A percentile compares a stretch with the other conserved stretches of the same genome.
Conservation (phyloP, 2,329 filamentous ascomycete genomes). For the Pseudophaeomoniella oleicola region DNA sequence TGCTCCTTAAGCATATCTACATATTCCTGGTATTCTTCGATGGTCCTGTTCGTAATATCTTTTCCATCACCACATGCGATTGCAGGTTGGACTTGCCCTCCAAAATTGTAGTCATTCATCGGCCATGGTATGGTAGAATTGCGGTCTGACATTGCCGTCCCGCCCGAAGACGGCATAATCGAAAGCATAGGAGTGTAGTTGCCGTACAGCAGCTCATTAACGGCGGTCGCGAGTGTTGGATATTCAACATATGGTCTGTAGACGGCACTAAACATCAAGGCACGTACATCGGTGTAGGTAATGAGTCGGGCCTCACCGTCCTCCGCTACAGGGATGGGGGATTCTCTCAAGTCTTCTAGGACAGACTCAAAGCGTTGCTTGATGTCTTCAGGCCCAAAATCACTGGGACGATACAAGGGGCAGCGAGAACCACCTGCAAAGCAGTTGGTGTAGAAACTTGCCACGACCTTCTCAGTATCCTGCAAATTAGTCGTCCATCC, state of each 20-base stretch:
- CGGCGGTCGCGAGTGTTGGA: conserved; percentile 25
- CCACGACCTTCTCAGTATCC: conserved; percentile 41
- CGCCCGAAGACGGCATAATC: conserved; percentile 21
- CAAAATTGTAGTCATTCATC: neutral
- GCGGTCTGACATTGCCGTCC: conserved; percentile 28
- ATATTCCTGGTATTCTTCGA: conserved; percentile 7
- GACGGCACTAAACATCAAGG: conserved; percentile 26
- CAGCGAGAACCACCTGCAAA: conserved; percentile 34
- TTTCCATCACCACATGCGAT: conserved; percentile 13
- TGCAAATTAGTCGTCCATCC: conserved; percentile 33
- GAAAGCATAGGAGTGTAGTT: conserved; percentile 10
- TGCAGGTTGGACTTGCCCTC: conserved; percentile 4
- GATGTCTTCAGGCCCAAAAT: neutral
- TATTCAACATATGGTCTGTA: conserved; percentile 33
- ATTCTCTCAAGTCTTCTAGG: conserved; percentile 4
- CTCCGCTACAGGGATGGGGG: conserved; percentile 18
- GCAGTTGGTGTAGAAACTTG: conserved; percentile 40
- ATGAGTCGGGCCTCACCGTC: conserved; percentile 25
- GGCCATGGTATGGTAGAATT: conserved; percentile 4
- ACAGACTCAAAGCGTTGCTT: neutral
- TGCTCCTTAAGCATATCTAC: conserved; percentile 8
- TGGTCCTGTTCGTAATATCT: conserved; percentile 9
- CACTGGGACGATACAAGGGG: conserved; percentile 20
- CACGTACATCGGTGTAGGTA: conserved; percentile 34
- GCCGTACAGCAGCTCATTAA: conserved; percentile 19